Conservation (phyloP, 495 filamentous ascomycete genomes). For the Astrothelium macrocarpum region DNA sequence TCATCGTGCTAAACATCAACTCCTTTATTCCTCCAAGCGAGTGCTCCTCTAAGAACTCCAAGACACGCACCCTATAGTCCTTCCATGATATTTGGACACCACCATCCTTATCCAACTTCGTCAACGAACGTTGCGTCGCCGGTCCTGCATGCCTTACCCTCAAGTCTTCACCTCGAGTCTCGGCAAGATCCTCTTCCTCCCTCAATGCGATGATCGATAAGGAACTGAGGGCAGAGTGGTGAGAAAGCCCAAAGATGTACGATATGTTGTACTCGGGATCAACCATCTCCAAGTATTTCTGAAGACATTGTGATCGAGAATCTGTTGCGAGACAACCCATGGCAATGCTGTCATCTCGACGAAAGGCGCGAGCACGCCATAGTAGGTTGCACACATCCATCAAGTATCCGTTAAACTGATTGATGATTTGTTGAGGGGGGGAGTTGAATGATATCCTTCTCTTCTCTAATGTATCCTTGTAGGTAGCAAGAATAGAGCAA, state of each 20-base stretch:
- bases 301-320: slow-evolving; percentile 40
- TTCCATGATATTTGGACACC: slow-evolving; percentile 61
- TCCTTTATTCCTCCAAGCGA: slow-evolving; percentile 58
- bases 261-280: slow-evolving; percentile 38
- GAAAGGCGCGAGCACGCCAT: slow-evolving; percentile 71
- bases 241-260: slow-evolving; percentile 58
- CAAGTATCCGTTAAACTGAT: slow-evolving; percentile 72
- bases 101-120: slow-evolving; percentile 52
- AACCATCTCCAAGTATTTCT: slow-evolving; percentile 37
- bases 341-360: slow-evolving; percentile 56
- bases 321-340: slow-evolving; percentile 57
- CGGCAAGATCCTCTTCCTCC: slow-evolving; percentile 50
- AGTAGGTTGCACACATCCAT: slow-evolving; percentile 86
- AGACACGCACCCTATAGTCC: slow-evolving; percentile 64
- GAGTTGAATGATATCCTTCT: slow-evolving; percentile 27
- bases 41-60: slow-evolving; percentile 56
- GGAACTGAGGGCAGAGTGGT: slow-evolving; percentile 55
- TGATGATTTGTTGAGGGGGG: slow-evolving; percentile 45
- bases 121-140: slow-evolving; percentile 58
- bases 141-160: slow-evolving; percentile 60
- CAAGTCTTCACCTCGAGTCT: slow-evolving; percentile 32
- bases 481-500: slow-evolving; percentile 53
- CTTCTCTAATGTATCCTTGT: slow-evolving; percentile 70
- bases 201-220: slow-evolving; percentile 60
- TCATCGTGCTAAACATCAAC: slow-evolving; percentile 80